Evolutionary conservation across 73 alveolate genomes (phyloP).

Genomic region (Tetrahymena thermophila): DNA sequence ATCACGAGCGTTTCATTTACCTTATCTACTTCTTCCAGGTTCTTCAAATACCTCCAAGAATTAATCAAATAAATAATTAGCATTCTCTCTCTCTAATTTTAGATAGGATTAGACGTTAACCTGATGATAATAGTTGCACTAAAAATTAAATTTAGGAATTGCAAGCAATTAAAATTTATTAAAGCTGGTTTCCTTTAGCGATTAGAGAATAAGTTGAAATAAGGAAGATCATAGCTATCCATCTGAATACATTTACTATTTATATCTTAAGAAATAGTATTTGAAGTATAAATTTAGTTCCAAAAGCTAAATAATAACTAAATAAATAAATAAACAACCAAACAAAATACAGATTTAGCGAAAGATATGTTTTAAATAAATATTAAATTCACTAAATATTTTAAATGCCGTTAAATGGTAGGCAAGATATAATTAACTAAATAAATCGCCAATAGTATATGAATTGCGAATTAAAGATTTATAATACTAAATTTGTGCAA

Average conservation of each 20-base stretch:
- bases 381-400: too few species aligned
- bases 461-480: too few species aligned
- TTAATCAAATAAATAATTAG: neutral
- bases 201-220: too few species aligned
- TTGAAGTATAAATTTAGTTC: neutral
- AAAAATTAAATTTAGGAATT: neutral
- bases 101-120: neutral
- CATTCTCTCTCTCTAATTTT: neutral
- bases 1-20: neutral
- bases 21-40: neutral
- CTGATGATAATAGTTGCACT: neutral
- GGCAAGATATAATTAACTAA: neutral
- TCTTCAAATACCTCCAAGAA: neutral
- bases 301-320: neutral
- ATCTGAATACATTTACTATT: neutral
- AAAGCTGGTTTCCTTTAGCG: neutral
- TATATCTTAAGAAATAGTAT: neutral
- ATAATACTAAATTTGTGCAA: too few species aligned
- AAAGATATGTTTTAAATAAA: neutral
- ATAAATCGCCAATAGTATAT: too few species aligned
- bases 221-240: neutral
- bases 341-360: neutral
- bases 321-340: neutral
- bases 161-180: neutral
- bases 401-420: neutral